Base-by-base conservation (phyloP, 306 rosid genomes). In the Carpinus fangiana region DNA sequence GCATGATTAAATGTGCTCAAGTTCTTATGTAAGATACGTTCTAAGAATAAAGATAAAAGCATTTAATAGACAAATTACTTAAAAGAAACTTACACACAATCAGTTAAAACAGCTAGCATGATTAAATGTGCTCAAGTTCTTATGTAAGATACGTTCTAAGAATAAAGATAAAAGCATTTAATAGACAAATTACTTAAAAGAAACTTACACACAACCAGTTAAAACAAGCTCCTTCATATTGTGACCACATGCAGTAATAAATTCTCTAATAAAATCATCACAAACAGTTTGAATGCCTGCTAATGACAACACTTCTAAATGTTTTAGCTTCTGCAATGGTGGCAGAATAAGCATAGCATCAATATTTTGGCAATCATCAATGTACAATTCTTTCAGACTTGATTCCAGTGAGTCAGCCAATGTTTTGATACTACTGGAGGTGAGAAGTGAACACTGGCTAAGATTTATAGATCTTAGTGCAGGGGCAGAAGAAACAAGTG, bases 371-470 rank as follows among this genome's bases (percentile, higher is more conserved):
- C 97, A 95, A 80, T 91, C 90, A 73, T 88, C 88, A 50, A 95
- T 87, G 83, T 90, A 89, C 78, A 93, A 77, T 83, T 93, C 94
- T 84, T 84, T 91, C 82, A 95, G 79, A 72, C 62, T 36, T 60
- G 89, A 85, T 76, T 93, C 98, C 36, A 92, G 74, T 23, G 93
- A 84, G 60, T 86, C 70, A 4, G 95, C 93, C 76, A 94, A 72
- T 77, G 75, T 61, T 51, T 69, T 4, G 0, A 91, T 72, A 82
- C 97, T 78, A 26, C 69, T 72, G 82, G 69, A 76, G 62, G 97
- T 86, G 86, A 95, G 93, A 78, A 91, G 88, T 81, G 98, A 90
- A 84, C 98, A 95, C 80, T 90, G 96, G 86, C 96, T 90, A 76
- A 95, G 84, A 87, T 95, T 88, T 73, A 95, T 73, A 3, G 98